phyloP scores from a whole-genome alignment of 768 basidiomycete species.

The Podaxis pistillaris region DNA sequence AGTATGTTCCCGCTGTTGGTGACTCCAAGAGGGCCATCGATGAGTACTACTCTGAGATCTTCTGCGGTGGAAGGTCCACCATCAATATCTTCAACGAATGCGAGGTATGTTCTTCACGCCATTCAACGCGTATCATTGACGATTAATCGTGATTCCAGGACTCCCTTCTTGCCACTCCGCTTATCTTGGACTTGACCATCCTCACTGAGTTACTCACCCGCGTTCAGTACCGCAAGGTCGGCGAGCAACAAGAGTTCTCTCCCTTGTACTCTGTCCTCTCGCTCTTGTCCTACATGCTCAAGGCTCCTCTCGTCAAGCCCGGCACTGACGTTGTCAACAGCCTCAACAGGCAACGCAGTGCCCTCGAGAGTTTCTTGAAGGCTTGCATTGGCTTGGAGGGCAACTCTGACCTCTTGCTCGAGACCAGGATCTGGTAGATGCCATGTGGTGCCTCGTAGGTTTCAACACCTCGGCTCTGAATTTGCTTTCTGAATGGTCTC shows the following conservation, averaged over 20 bases:
- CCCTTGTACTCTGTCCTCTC: constrained; percentile 91
- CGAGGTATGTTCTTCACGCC: constrained; percentile 52
- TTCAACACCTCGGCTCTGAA: neutral
- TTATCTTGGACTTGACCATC: constrained; percentile 93
- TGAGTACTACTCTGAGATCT: constrained; percentile 98
- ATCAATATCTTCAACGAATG: constrained; percentile 99
- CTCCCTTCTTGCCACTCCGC: constrained; percentile 91
- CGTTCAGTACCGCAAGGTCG: constrained; percentile 76
- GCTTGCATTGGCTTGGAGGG: constrained; percentile 89
- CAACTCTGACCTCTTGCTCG: constrained; percentile 77
- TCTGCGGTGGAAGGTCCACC: constrained; percentile 90
- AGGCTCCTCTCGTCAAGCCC: constrained; percentile 96
- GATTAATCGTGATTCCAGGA: constrained; percentile 50
- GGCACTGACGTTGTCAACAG: constrained; percentile 95
- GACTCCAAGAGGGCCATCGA: constrained; percentile 98
- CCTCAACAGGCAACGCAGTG: constrained; percentile 91
- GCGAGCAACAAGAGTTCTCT: constrained; percentile 59
- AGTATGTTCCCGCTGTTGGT: constrained; percentile 96
- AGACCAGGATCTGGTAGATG: constrained; percentile 84
- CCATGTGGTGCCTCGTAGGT: neutral
- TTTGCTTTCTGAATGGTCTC: neutral
- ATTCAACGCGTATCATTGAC: neutral
- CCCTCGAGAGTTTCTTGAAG: constrained; percentile 91
- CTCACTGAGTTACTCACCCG: constrained; percentile 93
- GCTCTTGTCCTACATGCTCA: constrained; percentile 94